These are phyloP conservation scores for Turnera subulata DNA, from an alignment of 345 rosid genomes.

Conservation along the genomic window DNA sequence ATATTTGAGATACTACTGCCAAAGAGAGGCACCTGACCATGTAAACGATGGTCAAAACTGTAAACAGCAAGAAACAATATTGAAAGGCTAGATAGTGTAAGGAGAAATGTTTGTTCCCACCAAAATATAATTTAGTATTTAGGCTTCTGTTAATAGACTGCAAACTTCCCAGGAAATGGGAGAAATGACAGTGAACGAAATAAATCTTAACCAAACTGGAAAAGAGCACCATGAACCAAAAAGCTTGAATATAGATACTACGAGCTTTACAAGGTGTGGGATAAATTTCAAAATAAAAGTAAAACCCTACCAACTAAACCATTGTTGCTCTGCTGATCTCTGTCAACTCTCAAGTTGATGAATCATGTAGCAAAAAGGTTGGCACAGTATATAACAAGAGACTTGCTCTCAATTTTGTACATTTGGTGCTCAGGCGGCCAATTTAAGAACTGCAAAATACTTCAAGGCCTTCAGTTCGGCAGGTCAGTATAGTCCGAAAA, in stretches of 20 bases:
- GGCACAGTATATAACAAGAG: not conserved
- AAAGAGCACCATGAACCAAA: not conserved
- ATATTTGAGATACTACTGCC: no score
- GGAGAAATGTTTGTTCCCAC: not conserved
- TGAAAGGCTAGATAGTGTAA: not conserved
- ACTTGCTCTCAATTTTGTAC: slow-evolving; percentile 14
- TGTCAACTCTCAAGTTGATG: not conserved
- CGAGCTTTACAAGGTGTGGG: slow-evolving; percentile 1
- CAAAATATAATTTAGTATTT: not conserved
- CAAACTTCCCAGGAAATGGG: not conserved
- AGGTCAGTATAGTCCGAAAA: slow-evolving; percentile 31
- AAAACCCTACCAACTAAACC: slow-evolving; percentile 12
- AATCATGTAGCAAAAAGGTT: slow-evolving; percentile 2
- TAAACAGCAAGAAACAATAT: not conserved
- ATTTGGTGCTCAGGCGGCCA: slow-evolving; percentile 12
- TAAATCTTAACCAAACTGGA: not conserved
- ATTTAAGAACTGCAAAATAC: no score
- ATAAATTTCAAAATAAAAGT: not conserved
- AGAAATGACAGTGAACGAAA: not conserved
- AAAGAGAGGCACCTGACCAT: not conserved
- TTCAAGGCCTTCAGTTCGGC: slow-evolving; percentile 36
- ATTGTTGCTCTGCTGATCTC: slow-evolving; percentile 2
- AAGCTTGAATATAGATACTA: not conserved
- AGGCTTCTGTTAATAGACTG: not conserved
- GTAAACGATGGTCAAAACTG: not conserved